phyloP scores from a whole-genome alignment of 1,139 yeast genomes.

The Pichia sp. region DNA sequence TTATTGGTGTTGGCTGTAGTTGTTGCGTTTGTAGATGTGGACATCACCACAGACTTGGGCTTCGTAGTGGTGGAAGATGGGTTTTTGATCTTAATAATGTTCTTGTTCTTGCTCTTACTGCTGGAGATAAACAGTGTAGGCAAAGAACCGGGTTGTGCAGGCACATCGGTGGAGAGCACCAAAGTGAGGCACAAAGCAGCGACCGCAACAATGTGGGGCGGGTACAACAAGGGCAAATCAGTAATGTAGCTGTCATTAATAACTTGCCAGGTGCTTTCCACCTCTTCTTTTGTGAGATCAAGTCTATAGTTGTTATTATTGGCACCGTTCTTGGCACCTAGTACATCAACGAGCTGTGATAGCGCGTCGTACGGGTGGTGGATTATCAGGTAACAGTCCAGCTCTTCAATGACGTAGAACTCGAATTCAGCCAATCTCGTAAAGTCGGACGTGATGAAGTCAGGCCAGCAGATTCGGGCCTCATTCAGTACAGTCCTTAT shows the following conservation, averaged over 20 bases:
- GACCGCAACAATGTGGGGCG: constrained; percentile 88
- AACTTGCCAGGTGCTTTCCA: constrained; percentile 83
- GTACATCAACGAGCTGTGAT: constrained; percentile 44
- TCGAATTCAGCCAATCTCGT: constrained; percentile 95
- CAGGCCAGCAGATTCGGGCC: constrained; percentile 92
- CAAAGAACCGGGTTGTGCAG: not conserved
- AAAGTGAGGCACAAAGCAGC: constrained; percentile 72
- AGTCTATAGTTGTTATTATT: constrained; percentile 23
- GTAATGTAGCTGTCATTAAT: constrained; percentile 87
- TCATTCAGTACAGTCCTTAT: constrained; percentile 76
- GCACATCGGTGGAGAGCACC: constrained; percentile 37
- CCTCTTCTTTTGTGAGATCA: constrained; percentile 53
- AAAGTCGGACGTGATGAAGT: constrained; percentile 84
- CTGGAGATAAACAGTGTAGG: no score
- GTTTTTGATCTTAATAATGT: not conserved
- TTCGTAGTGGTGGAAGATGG: not conserved
- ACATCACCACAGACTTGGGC: not conserved
- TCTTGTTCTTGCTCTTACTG: not conserved
- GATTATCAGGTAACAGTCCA: constrained; percentile 70
- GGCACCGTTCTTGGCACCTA: constrained; percentile 22
- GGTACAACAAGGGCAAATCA: constrained; percentile 70
- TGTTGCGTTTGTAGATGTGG: not conserved
- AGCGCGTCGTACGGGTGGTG: constrained; percentile 87
- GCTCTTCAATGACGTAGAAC: constrained; percentile 83
- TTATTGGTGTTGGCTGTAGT: not conserved